Base-by-base conservation (phyloP, 2,329 filamentous ascomycete species). In the Epichloe aotearoae region DNA sequence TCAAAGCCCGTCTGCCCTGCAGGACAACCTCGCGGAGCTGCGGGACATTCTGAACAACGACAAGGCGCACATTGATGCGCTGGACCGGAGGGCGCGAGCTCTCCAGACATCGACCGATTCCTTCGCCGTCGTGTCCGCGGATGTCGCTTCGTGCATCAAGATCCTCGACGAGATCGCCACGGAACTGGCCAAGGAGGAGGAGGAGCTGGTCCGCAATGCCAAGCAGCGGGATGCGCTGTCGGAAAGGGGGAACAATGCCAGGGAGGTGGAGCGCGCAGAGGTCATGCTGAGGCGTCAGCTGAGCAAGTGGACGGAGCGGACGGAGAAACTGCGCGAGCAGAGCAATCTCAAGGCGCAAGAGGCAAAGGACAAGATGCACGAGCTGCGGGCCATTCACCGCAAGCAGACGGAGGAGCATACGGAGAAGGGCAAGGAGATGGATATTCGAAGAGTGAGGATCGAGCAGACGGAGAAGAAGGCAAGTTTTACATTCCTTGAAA, bases 401-500 rank as follows among this genome's bases (percentile, higher is more conserved):
- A 82, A 82, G 63, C 72, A 97, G 54, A 86, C 84, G 1, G 86
- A 91, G 62, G 91, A 98, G 73, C 77, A 90, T 55, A 79, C 79
- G 1, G 88, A 93, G 50, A 94, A 95, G 69, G 84, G 84, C 36
- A 84, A 88, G 52, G 91, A 97, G 62, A 94, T 97, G 71, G 93
- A 98, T 73, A 82, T 86, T 63, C 77, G 90, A 60, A 81, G 87
- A 58, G 88, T 96, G n/a, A 76, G 90, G 54, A 97, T 98, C 56
- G 93, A 98, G 69, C 89, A 96, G 72, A 95, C 88, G 8, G 91
- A 97, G 77, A 97, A 97, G 73, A 97, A 97, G 86, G 89, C 89
- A 73, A 50, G 57, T 51, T 34, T 30, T 5, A 7, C 11, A 30
- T 30, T 30, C 26, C 3, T 26, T 8, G 7, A 10, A 8, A 26